Base-by-base conservation (phyloP, 2,329 filamentous ascomycete genomes). In the Aspergillus pseudoviridinutans region DNA sequence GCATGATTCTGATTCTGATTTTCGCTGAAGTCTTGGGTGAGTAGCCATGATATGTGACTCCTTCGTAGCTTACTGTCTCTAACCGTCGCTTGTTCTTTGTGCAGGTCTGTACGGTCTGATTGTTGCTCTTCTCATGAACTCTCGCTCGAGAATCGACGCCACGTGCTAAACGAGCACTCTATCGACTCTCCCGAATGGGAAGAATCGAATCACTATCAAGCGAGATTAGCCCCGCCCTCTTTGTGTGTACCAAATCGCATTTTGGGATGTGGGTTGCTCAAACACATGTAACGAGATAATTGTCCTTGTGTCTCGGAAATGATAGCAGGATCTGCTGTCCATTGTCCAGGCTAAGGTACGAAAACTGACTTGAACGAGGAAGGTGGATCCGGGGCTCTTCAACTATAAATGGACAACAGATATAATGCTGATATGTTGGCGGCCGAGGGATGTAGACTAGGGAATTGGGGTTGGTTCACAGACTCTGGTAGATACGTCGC, bases 1-100 rank as follows among this genome's bases (percentile, higher is more conserved):
- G 92, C 80, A 97, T 97, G 92, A 96, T 97, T 79, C 79, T 97
- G 76, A 97, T 97, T 82, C 91, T 97, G 80, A 97, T 97, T 93
- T 97, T 96, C 84, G 92, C 92, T 68, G 92, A 97, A 93, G 92
- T 97, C 68, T 81, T 97, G 88, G 92, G 92, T 94, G 83, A 62
- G 88, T 82, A 28, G 32, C 25, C n/a, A 49, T 22, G n/a, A 32
- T 24, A 27, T 47, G 50, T 49, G 35, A 24, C n/a, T 41, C 38
- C 46, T 54, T 25, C 14, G 28, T 22, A 27, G 24, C 10, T 42
- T 22, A 17, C 35, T 35, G 7, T 53, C 32, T 53, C 25, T 50
- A 35, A 56, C 49, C 9, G 1, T 17, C 44, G 5, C n/a, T 7
- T 9, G 25, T 51, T 24, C 10, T 49, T 1, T 47, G 22, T 27